Conservation (phyloP, 495 filamentous ascomycete genomes). For the Tuber indicum region DNA sequence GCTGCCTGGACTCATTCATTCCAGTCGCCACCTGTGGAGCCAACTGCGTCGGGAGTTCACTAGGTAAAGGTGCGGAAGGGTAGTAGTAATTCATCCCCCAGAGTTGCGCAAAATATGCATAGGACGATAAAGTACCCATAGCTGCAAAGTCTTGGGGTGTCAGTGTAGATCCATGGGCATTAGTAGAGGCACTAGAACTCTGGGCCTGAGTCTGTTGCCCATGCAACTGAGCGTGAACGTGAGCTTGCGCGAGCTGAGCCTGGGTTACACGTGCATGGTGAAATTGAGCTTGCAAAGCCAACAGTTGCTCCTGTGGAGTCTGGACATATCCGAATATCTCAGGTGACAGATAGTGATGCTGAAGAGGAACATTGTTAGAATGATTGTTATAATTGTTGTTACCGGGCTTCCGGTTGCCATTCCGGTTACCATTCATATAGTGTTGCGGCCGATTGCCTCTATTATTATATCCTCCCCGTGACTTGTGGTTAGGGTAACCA, state of each 20-base stretch:
- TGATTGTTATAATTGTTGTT: slow-evolving; percentile 45
- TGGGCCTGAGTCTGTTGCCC: slow-evolving; percentile 47
- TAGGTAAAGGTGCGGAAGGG: slow-evolving; percentile 43
- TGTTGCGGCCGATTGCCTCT: slow-evolving; percentile 54
- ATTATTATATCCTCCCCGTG: slow-evolving; percentile 51
- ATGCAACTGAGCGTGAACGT: slow-evolving; percentile 54
- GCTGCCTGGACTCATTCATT: slow-evolving; percentile 26
- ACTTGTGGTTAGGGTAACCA: slow-evolving; percentile 47
- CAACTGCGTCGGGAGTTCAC: slow-evolving; percentile 29
- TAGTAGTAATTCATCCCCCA: slow-evolving; percentile 50
- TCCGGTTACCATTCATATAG: slow-evolving; percentile 49
- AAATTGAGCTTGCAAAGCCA: slow-evolving; percentile 49
- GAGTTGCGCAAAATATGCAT: slow-evolving; percentile 46
- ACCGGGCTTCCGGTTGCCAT: slow-evolving; percentile 52
- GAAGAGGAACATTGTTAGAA: slow-evolving; percentile 30
- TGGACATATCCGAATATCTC: slow-evolving; percentile 37
- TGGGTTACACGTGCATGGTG: slow-evolving; percentile 61
- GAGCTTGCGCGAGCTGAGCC: slow-evolving; percentile 45
- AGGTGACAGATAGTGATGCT: slow-evolving; percentile 32
- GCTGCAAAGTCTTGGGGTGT: slow-evolving; percentile 41
- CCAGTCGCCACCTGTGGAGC: slow-evolving; percentile 23
- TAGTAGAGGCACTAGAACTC: slow-evolving; percentile 47
- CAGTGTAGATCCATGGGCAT: slow-evolving; percentile 45
- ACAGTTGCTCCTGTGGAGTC: slow-evolving; percentile 33
- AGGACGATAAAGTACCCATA: slow-evolving; percentile 44